A percentile compares a stretch with the other conserved stretches of the same genome.
These are phyloP conservation scores for Arachis hypogaea DNA, from an alignment of 306 rosid species.

Conservation along the genomic window DNA sequence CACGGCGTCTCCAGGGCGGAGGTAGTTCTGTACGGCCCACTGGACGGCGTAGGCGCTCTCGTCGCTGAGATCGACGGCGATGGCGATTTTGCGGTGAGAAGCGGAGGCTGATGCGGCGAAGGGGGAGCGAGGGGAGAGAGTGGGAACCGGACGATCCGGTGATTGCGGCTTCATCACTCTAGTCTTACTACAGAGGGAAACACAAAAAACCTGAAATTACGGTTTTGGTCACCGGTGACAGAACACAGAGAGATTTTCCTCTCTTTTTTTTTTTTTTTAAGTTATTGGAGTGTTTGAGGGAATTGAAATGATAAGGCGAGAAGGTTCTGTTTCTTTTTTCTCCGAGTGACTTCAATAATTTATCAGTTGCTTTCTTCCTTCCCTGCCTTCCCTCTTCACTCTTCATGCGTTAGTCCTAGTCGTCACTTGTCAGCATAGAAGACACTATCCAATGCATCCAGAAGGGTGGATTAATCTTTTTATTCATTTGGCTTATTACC, in stretches of 20 bases:
- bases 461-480: slow-evolving; percentile 32
- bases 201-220: neutral
- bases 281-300: slow-evolving; percentile 6
- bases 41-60: slow-evolving; percentile 91
- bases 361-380: slow-evolving; percentile 7
- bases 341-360: neutral
- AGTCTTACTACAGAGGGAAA: neutral
- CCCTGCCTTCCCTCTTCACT: neutral
- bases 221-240: slow-evolving; percentile 26
- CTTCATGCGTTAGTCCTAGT: no score
- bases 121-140: slow-evolving; percentile 34
- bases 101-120: slow-evolving; percentile 38
- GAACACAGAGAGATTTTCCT: neutral
- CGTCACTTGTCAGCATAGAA: slow-evolving; percentile 3
- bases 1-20: slow-evolving; percentile 82
- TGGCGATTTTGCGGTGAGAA: slow-evolving; percentile 76
- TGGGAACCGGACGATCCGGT: slow-evolving; percentile 49
- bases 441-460: neutral
- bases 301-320: slow-evolving; percentile 8
- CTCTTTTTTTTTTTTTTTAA: neutral
- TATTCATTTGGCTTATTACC: neutral
- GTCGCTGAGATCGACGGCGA: slow-evolving; percentile 91
- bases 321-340: neutral
- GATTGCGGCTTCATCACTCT: slow-evolving; percentile 52
- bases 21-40: slow-evolving; percentile 91